Percentiles rank a stretch among this genome's conserved stretches.
phyloP scores from a whole-genome alignment of 176 grass and related monocot genomes.

The Rhynchospora pubera region DNA sequence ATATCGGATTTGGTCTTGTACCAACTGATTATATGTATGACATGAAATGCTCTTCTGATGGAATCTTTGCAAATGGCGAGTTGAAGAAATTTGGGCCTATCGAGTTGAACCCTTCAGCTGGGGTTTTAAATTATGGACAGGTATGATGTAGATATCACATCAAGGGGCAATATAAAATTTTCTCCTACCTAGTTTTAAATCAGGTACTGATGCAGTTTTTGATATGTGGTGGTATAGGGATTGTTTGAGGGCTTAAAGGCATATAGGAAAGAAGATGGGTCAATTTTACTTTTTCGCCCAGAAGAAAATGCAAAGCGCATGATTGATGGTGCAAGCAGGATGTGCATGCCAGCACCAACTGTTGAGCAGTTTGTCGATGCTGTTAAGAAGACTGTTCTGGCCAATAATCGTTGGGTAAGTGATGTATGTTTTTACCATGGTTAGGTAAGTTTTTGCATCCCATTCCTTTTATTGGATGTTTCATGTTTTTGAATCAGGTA shows the following conservation, averaged over 20 bases:
- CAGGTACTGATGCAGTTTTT: background rate
- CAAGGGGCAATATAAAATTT: background rate
- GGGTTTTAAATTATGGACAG: conserved; percentile 95
- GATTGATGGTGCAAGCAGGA: conserved; percentile 53
- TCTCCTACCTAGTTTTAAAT: conserved; percentile 2
- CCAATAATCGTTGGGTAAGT: conserved; percentile 79
- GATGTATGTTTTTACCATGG: background rate
- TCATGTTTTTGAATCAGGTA: conserved; percentile 36
- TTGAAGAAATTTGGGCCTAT: conserved; percentile 60
- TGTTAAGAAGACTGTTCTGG: conserved; percentile 61
- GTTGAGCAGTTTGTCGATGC: conserved; percentile 77
- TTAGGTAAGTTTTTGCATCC: background rate
- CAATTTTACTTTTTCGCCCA: conserved; percentile 64
- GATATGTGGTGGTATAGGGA: conserved; percentile 33
- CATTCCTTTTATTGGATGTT: background rate
- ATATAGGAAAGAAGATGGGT: conserved; percentile 70
- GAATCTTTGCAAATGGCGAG: conserved; percentile 60
- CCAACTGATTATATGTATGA: conserved; percentile 85
- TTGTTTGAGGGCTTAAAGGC: conserved; percentile 84
- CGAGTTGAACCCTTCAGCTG: conserved; percentile 64
- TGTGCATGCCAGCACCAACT: conserved; percentile 77
- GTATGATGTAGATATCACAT: conserved; percentile 25
- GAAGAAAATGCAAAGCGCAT: conserved; percentile 66
- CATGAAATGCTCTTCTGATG: conserved; percentile 53
- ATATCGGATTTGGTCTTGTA: conserved; percentile 64